These are phyloP conservation scores for Leptomonas pyrrhocoris DNA, from an alignment of 208 protist genomes.

Conservation along the genomic window DNA sequence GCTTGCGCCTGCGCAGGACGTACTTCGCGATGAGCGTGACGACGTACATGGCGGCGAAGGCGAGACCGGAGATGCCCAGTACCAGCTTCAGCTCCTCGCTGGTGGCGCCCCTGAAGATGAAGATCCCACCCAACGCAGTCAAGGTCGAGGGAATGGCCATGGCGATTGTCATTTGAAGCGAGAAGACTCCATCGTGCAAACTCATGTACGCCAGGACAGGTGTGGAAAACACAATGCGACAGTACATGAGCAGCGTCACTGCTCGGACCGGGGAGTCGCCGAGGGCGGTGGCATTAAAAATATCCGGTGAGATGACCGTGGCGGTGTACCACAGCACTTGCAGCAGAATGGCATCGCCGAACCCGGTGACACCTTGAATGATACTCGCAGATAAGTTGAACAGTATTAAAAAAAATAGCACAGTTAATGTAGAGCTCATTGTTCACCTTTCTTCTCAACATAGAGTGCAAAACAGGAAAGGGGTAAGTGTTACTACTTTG, in stretches of 20 bases:
- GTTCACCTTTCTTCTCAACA: neutral
- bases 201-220: slow-evolving; percentile 52
- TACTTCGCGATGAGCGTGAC: slow-evolving; percentile 40
- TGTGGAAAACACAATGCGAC: slow-evolving; percentile 56
- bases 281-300: slow-evolving; percentile 49
- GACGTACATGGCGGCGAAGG: slow-evolving; percentile 47
- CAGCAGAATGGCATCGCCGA: slow-evolving; percentile 67
- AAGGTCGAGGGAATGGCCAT: slow-evolving; percentile 60
- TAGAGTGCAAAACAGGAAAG: too few species aligned
- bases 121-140: slow-evolving; percentile 43
- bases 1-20: slow-evolving; percentile 38
- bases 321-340: slow-evolving; percentile 55
- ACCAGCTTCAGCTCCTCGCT: slow-evolving; percentile 33
- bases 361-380: slow-evolving; percentile 58
- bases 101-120: slow-evolving; percentile 37
- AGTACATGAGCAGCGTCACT: slow-evolving; percentile 64
- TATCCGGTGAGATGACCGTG: slow-evolving; percentile 15
- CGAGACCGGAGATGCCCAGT: slow-evolving; percentile 48
- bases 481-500: too few species aligned
- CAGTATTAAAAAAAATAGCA: slow-evolving; percentile 29
- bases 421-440: slow-evolving; percentile 20
- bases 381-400: slow-evolving; percentile 55
- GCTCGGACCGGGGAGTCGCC: slow-evolving; percentile 41
- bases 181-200: slow-evolving; percentile 59
- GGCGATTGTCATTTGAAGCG: slow-evolving; percentile 49